Evolutionary conservation across 1,139 yeast species (phyloP).

Genomic region (Yamadazyma conglobata): DNA sequence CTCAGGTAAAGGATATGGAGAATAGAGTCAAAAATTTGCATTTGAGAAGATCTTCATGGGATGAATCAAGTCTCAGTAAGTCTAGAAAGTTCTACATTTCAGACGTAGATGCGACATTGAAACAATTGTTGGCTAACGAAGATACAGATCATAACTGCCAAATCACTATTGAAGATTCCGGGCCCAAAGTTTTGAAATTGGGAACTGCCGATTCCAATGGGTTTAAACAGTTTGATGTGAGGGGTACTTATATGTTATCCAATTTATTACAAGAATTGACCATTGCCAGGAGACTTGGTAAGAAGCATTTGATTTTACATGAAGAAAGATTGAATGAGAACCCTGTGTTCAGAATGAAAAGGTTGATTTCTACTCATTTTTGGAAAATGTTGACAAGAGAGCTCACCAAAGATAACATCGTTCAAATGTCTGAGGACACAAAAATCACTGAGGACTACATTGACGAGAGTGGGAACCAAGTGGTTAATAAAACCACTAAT

Average conservation of each 20-base stretch:
- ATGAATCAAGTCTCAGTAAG: slow-evolving; percentile 40
- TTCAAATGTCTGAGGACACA: slow-evolving; percentile 77
- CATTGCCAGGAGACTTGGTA: slow-evolving; percentile 77
- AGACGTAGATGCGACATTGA: slow-evolving; percentile 71
- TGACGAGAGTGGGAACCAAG: slow-evolving; percentile 31
- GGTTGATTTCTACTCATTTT: slow-evolving; percentile 74
- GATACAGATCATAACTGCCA: slow-evolving; percentile 87
- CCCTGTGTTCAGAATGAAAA: slow-evolving; percentile 74
- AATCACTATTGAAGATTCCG: slow-evolving; percentile 88
- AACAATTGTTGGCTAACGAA: slow-evolving; percentile 67
- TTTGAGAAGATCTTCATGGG: slow-evolving; percentile 63
- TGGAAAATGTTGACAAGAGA: slow-evolving; percentile 80
- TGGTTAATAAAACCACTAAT: slow-evolving; percentile 45
- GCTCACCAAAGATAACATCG: slow-evolving; percentile 56
- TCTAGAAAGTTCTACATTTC: slow-evolving; percentile 64
- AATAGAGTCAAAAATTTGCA: slow-evolving; percentile 13
- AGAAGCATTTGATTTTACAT: slow-evolving; percentile 73
- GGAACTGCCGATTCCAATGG: slow-evolving; percentile 89
- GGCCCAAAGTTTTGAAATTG: slow-evolving; percentile 82
- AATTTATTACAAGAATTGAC: slow-evolving; percentile 87
- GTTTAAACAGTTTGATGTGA: slow-evolving; percentile 62
- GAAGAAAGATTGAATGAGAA: slow-evolving; percentile 84
- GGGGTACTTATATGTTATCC: slow-evolving; percentile 91
- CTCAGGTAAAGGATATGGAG: slow-evolving; percentile 5
- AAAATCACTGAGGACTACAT: slow-evolving; percentile 62